phyloP scores from a whole-genome alignment of 345 rosid species.

The Firmiana major region DNA sequence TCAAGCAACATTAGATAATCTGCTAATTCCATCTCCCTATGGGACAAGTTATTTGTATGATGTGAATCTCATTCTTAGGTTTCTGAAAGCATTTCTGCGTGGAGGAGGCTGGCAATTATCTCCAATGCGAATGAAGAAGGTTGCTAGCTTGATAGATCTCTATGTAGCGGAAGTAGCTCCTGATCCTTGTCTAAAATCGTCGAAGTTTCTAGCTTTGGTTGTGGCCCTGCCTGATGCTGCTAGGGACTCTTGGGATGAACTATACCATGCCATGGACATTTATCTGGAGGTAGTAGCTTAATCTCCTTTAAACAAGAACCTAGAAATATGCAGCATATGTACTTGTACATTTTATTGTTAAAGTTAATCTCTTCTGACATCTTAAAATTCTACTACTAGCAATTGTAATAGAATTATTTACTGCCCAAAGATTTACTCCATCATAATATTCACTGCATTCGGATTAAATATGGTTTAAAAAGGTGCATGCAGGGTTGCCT shows the following conservation, averaged over 20 bases:
- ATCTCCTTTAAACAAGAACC: constrained; percentile 6
- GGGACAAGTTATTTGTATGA: constrained; percentile 57
- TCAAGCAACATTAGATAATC: constrained; percentile 76
- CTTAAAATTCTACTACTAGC: not conserved
- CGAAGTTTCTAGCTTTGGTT: constrained; percentile 64
- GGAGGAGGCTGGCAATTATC: constrained; percentile 32
- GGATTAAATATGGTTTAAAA: constrained; percentile 7
- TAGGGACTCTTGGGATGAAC: constrained; percentile 57
- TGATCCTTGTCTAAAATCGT: constrained; percentile 68
- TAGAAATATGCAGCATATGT: not conserved
- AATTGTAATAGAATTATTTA: not conserved
- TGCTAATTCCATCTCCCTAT: constrained; percentile 70
- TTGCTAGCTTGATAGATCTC: constrained; percentile 64
- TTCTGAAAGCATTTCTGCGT: constrained; percentile 54
- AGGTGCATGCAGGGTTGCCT: constrained; percentile 73
- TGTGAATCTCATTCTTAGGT: constrained; percentile 65
- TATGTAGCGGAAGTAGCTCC: constrained; percentile 91
- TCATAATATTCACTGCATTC: not conserved
- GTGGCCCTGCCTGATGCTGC: constrained; percentile 63
- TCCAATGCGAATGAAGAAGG: constrained; percentile 44
- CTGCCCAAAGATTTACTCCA: not conserved
- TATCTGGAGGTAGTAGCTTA: constrained; percentile 63
- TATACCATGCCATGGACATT: constrained; percentile 71
- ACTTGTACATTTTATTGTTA: not conserved
- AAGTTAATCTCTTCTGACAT: not conserved